Evolutionary conservation across 371 early-diverging fungal genomes (phyloP), one percentile per base, ranked within the genome.

Genomic region (Cokeromyces recurvatus): DNA sequence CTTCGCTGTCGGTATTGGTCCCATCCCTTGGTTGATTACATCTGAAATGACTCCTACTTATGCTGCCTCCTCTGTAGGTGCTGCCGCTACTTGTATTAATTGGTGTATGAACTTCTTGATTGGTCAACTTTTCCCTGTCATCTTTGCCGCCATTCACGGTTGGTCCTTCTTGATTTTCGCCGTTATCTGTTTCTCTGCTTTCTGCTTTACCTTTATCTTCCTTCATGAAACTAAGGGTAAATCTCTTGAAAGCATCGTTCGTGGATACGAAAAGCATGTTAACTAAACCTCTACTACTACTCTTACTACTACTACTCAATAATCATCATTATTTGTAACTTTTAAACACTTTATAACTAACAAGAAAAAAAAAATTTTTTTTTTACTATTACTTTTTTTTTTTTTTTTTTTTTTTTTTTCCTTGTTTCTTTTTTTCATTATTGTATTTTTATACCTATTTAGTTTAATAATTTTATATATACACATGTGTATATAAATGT

Each of bases 1-100:
- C 34, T 95, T 89, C 65, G 87, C 88, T 35, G 60, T 94, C 24
- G 97, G 91, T 7, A 63, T 94, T 19, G 89, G 91, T 19, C 84
- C 86, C 0, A 84, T 91, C 34, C 87, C 91, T 11, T 92, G 91
- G 87, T 55, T 88, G 52, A 60, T 87, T 22, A 78, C 81, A 4
- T 77, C 85, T 6, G 89, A 89, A 53, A 60, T 90, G 53, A 69
- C 83, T 35, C 84, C 87, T 31, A 78, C 77, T 0, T 76, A 81
- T 19, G 62, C 82, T 9, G 77, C 78, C 11, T 77, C 82, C 4
- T 63, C 76, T 21, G 64, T 69, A 20, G 68, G 64, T 46, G 63
- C 65, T 31, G 51, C 78, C 4, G 78, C 82, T 9, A 79, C 82
- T 1, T 71, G 69, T 3, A 57, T 80, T 15, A 86, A 89, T 55